phyloP scores from a whole-genome alignment of 1,284 basidiomycete genomes.

The Melampsora americana region DNA sequence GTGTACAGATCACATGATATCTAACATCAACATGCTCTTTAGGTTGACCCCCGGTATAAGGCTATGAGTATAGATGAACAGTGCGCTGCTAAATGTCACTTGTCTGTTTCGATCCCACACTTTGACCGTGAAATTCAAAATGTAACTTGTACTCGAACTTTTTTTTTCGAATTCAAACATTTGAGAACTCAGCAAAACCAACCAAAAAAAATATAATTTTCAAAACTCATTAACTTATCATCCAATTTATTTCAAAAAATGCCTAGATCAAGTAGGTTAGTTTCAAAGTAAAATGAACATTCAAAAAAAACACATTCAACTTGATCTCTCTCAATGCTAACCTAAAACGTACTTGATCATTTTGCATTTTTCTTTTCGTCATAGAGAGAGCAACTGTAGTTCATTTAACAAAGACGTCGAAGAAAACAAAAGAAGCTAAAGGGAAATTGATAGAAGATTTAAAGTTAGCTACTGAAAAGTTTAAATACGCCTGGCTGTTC shows the following conservation, averaged over 20 bases:
- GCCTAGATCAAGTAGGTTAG: constrained; percentile 78
- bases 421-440: constrained; percentile 53
- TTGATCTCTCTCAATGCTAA: not conserved
- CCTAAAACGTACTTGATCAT: not conserved
- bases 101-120: not conserved
- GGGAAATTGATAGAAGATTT: constrained; percentile 8
- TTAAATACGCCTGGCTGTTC: constrained; percentile 92
- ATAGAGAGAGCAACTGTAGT: constrained; percentile 57
- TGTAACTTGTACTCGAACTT: not conserved
- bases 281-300: not conserved
- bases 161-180: no score
- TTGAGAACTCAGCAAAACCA: not conserved
- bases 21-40: no score
- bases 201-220: not conserved
- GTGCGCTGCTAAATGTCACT: no score
- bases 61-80: no score
- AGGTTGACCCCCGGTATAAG: no score
- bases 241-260: constrained; percentile 58
- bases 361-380: constrained; percentile 46
- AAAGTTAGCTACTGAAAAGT: constrained; percentile 64
- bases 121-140: not conserved
- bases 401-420: constrained; percentile 60
- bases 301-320: not conserved
- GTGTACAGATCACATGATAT: no score
- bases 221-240: constrained; percentile 10